Percentiles rank a stretch among this genome's conserved stretches.
These are phyloP conservation scores for Pistacia vera DNA, from an alignment of 345 rosid genomes.

Conservation along the genomic window DNA sequence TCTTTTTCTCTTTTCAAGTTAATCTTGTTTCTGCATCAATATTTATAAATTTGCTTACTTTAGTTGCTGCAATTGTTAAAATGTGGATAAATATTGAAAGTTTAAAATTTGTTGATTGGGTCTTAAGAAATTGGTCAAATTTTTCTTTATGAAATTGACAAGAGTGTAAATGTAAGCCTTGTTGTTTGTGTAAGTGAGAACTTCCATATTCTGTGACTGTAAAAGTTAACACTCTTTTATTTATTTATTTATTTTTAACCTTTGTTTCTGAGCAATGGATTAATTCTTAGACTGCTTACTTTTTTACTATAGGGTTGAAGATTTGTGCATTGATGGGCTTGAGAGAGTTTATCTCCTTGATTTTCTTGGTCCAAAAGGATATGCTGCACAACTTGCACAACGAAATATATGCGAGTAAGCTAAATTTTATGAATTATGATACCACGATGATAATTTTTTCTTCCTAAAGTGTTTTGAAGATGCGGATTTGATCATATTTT, in stretches of 20 bases:
- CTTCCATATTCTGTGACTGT: neutral
- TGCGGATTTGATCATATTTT: neutral
- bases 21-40: no score
- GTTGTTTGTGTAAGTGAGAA: no score
- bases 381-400: constrained; percentile 36
- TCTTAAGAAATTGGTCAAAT: neutral
- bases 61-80: neutral
- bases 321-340: constrained; percentile 50
- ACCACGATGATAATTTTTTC: neutral
- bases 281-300: neutral
- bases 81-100: no score
- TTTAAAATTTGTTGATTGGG: neutral
- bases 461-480: neutral
- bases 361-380: constrained; percentile 62
- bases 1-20: no score
- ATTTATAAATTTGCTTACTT: neutral
- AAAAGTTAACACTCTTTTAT: neutral
- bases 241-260: neutral
- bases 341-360: constrained; percentile 74
- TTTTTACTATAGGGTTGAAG: constrained; percentile 47
- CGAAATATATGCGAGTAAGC: constrained; percentile 63
- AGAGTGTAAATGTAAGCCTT: neutral
- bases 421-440: neutral
- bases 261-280: neutral
- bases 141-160: neutral